phyloP scores from a whole-genome alignment of 2,329 filamentous ascomycete species.

The Paracamarosporium sp. region DNA sequence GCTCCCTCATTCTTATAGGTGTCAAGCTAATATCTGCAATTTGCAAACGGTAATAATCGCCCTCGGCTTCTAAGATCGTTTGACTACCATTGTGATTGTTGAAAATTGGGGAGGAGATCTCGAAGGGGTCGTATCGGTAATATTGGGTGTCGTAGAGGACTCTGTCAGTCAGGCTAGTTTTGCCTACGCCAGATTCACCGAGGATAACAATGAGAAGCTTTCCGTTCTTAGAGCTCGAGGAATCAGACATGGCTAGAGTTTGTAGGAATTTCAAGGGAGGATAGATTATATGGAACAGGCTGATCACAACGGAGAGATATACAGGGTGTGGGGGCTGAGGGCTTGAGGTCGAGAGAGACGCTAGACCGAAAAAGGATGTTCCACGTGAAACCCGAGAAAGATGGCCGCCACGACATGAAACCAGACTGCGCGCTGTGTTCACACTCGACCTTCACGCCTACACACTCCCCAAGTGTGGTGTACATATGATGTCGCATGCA shows the following conservation, averaged over 20 bases:
- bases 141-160: conserved; percentile 16
- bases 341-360: neutral
- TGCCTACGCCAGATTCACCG: conserved; percentile 30
- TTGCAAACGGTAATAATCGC: conserved; percentile 9
- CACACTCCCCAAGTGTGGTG: neutral
- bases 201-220: conserved; percentile 21
- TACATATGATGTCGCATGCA: neutral
- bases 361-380: neutral
- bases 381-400: neutral
- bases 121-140: conserved; percentile 17
- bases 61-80: conserved; percentile 15
- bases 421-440: neutral
- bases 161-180: conserved; percentile 36
- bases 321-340: neutral
- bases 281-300: neutral
- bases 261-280: neutral
- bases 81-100: neutral
- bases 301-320: neutral
- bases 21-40: conserved; percentile 31
- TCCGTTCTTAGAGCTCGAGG: neutral
- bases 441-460: neutral
- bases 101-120: neutral
- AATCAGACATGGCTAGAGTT: neutral
- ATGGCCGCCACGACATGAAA: neutral
- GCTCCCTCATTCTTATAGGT: conserved; percentile 13